Percentiles rank a stretch among this genome's conserved stretches.
phyloP scores from a whole-genome alignment of 75 land plant species.

The Gnetum montanum region DNA sequence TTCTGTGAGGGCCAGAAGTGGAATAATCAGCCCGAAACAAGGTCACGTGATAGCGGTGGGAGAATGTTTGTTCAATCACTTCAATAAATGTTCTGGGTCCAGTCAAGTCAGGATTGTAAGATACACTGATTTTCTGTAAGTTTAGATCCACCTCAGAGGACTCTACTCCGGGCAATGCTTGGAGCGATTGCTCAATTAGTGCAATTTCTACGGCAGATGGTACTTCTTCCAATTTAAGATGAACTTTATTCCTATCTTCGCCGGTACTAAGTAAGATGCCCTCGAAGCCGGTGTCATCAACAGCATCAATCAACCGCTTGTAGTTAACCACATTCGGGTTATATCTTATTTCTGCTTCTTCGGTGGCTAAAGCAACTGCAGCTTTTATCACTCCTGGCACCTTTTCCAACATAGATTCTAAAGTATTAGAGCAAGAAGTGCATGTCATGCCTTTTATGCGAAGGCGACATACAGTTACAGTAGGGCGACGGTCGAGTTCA shows the following conservation, averaged over 20 bases:
- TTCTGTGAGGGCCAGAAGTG: constrained; percentile 27
- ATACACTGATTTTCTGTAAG: constrained; percentile 22
- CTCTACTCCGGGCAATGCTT: constrained; percentile 51
- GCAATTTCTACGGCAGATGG: constrained; percentile 18
- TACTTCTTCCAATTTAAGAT: constrained; percentile 42
- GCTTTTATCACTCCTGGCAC: constrained; percentile 45
- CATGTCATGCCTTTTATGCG: constrained; percentile 71
- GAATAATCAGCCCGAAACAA: constrained; percentile 34
- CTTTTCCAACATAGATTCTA: constrained; percentile 47
- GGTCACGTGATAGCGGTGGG: constrained; percentile 32
- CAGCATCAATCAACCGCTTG: constrained; percentile 24
- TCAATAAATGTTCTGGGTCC: constrained; percentile 63
- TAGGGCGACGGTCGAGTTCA: constrained; percentile 10
- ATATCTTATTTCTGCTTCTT: constrained; percentile 65
- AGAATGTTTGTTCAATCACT: constrained; percentile 36
- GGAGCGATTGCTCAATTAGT: constrained; percentile 38
- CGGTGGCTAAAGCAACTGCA: constrained; percentile 61
- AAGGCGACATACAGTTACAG: constrained; percentile 34
- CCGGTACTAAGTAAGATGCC: constrained; percentile 53
- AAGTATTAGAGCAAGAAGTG: constrained; percentile 60
- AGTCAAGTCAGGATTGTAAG: constrained; percentile 55
- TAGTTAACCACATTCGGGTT: constrained; percentile 41
- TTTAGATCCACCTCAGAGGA: constrained; percentile 18
- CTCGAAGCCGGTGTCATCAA: constrained; percentile 66
- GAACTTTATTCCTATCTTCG: constrained; percentile 43